phyloP scores from a whole-genome alignment of 2,329 filamentous ascomycete species.

The Fusarium sp. region DNA sequence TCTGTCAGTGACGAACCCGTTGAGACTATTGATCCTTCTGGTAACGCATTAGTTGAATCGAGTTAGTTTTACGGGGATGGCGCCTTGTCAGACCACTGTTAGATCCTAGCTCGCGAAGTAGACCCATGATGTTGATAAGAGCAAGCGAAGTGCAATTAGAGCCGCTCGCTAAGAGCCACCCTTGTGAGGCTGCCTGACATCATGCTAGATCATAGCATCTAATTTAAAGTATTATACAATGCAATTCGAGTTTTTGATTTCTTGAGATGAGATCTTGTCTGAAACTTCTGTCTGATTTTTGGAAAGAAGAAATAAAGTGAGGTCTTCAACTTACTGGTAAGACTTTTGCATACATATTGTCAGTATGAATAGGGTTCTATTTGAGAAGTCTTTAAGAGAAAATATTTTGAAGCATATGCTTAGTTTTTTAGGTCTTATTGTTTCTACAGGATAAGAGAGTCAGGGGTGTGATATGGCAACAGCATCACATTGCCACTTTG shows the following conservation, averaged over 20 bases:
- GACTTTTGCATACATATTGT: too few relatives aligned
- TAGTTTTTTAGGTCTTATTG: too few relatives aligned
- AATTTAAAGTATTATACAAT: neutral
- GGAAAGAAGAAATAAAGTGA: neutral
- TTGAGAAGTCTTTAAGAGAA: too few relatives aligned
- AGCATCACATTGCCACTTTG: too few relatives aligned
- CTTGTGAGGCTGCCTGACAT: neutral
- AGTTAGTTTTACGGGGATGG: constrained; percentile 14
- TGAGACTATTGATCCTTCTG: constrained; percentile 18
- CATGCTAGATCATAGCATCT: neutral
- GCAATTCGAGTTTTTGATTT: neutral
- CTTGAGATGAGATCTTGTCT: neutral
- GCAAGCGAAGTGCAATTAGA: neutral
- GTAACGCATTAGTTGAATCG: constrained; percentile 13
- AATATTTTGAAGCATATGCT: too few relatives aligned
- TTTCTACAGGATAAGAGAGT: too few relatives aligned
- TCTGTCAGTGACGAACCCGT: neutral
- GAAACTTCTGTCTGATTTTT: neutral
- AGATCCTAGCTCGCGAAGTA: constrained; percentile 13
- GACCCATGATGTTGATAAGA: constrained; percentile 3
- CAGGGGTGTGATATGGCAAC: too few relatives aligned
- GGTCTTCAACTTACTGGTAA: too few relatives aligned
- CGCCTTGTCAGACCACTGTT: constrained; percentile 4
- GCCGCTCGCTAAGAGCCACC: neutral
- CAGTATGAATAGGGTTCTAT: too few relatives aligned